Percentiles rank a stretch among this genome's conserved stretches.
These are phyloP conservation scores for Thyridium curvatum DNA, from an alignment of 2,329 filamentous ascomycete species.

Conservation along the genomic window DNA sequence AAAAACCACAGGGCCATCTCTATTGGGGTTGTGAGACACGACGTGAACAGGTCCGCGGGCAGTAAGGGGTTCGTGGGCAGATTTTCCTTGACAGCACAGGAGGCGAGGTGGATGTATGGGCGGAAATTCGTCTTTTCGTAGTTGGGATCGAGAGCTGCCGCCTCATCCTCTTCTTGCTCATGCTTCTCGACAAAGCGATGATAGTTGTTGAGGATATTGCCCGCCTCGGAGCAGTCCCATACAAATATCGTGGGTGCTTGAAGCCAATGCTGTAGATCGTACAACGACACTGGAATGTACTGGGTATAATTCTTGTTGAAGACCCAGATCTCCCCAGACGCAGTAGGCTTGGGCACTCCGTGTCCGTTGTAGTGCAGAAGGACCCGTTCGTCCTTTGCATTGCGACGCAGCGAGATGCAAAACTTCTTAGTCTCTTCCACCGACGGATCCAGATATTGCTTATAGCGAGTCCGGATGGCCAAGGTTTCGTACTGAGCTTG, in stretches of 20 bases:
- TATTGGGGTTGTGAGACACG: slow-evolving; percentile 92
- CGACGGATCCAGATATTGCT: slow-evolving; percentile 92
- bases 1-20: slow-evolving; percentile 97
- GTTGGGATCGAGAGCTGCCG: slow-evolving; percentile 68
- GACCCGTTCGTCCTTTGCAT: slow-evolving; percentile 92
- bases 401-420: slow-evolving; percentile 80
- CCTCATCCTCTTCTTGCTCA: slow-evolving; percentile 78
- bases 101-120: slow-evolving; percentile 81
- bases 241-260: slow-evolving; percentile 94
- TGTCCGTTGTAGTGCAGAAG: slow-evolving; percentile 99
- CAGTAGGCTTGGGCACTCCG: slow-evolving; percentile 90
- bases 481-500: slow-evolving; percentile 95
- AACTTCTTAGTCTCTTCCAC: slow-evolving; percentile 98
- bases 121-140: slow-evolving; percentile 70
- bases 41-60: slow-evolving; percentile 92
- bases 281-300: slow-evolving; percentile 94
- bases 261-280: slow-evolving; percentile 92
- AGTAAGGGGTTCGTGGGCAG: slow-evolving; percentile 90
- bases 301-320: slow-evolving; percentile 99
- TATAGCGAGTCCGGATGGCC: slow-evolving; percentile 92
- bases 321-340: slow-evolving; percentile 97
- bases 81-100: slow-evolving; percentile 84
- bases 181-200: slow-evolving; percentile 93
- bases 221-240: slow-evolving; percentile 95
- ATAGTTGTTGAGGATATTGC: slow-evolving; percentile 93